Conservation (phyloP, 257 asterid species). For the Galeopsis tetrahit region DNA sequence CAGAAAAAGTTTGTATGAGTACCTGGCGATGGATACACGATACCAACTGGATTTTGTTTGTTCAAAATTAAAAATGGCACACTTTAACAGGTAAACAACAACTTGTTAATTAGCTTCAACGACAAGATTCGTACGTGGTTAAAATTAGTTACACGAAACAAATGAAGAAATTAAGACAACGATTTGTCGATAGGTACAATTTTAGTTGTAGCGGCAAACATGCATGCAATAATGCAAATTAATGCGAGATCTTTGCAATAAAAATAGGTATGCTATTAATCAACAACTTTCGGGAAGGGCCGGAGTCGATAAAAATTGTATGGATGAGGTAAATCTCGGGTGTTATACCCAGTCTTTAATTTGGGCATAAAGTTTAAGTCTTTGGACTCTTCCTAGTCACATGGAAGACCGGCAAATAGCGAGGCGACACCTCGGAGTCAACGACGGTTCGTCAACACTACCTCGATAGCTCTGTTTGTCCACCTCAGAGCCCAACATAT, state of each 20-base stretch:
- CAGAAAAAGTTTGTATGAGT: neutral
- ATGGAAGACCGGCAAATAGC: too few species aligned
- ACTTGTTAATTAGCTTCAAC: neutral
- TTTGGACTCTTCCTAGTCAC: too few species aligned
- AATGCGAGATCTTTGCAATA: neutral
- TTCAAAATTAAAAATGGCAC: neutral
- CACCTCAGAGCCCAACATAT: too few species aligned
- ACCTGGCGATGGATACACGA: neutral
- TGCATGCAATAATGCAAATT: slow-evolving; percentile 18
- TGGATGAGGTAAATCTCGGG: too few species aligned
- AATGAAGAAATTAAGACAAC: neutral
- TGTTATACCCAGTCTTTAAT: too few species aligned
- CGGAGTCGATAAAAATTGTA: neutral
- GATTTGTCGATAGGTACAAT: neutral
- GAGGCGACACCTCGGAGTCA: too few species aligned
- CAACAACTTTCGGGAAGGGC: slow-evolving; percentile 11
- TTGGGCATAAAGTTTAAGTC: too few species aligned
- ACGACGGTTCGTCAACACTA: too few species aligned
- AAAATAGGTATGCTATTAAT: neutral
- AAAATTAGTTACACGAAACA: neutral
- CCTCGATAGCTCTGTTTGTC: too few species aligned
- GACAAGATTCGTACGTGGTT: neutral
- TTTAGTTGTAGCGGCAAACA: neutral
- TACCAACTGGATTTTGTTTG: neutral
- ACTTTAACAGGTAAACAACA: neutral